Base-by-base conservation (phyloP, 176 grass and related monocot genomes). In the Raddia guianensis region DNA sequence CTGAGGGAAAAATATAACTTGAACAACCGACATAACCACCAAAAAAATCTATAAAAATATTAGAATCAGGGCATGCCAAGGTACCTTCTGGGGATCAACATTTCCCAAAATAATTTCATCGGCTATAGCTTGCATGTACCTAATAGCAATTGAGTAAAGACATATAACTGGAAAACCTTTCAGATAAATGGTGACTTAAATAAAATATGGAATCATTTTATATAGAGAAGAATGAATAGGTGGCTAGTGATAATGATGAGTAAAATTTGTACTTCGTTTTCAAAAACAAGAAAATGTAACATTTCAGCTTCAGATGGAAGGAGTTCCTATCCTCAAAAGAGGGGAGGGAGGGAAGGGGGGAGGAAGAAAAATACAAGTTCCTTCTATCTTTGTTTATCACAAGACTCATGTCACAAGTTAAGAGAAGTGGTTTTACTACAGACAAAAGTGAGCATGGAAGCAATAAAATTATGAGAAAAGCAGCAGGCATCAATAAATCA, bases 111-210 rank as follows among this genome's bases (percentile, higher is more conserved):
- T 76, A 87, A 94, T 75, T 78, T 98, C 92, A 91, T 98, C 92
- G n/a, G 85, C 88, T 74, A 98, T 86, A 27, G 95, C 95, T 94
- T 94, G 95, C 92, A 94, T 94, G 80, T 94, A 98, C 86, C 95
- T 98, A 86, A 62, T 84, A 88, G 13, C 48, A 90, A 76, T 69
- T 50, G 54, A 73, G 32, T 78, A 73, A 74, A 69, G 18, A 1
- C 33, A 49, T 82, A 34, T 54, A 72, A 79, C 8, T 47, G 21
- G 63, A 56, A 68, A 42, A 68, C 32, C 7, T 66, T 80, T 44
- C 55, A 73, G 80, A 63, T 40, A 78, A 76, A 81, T 34, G 19
- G 42, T 21, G 7, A 60, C 80, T 48, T 81, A 80, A 67, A 15
- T 68, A 46, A 70, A 67, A 60, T 32, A 21, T 3, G 64, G 7